Evolutionary conservation across 345 rosid species (phyloP).

Genomic region (Arabis alpina): DNA sequence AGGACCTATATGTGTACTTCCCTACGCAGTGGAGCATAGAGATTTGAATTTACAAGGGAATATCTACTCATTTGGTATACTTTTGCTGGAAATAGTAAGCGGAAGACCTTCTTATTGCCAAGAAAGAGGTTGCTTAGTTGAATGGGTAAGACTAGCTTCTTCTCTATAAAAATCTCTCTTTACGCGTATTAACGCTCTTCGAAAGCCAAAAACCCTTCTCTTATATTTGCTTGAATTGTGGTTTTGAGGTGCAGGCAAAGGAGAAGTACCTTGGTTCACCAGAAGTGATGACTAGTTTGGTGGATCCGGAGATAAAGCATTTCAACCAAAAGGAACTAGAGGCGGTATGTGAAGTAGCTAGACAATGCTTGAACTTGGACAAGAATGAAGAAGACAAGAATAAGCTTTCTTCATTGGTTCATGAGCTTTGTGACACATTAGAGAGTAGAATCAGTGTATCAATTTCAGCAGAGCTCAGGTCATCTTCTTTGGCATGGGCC

Average conservation of each 20-base stretch:
- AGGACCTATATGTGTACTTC: constrained; percentile 80
- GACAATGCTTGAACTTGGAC: constrained; percentile 63
- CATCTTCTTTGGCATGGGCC: constrained; percentile 96
- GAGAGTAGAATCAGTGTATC: constrained; percentile 81
- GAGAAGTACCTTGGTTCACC: constrained; percentile 61
- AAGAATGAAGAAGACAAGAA: constrained; percentile 26
- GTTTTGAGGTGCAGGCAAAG: constrained; percentile 66
- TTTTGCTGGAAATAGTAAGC: constrained; percentile 81
- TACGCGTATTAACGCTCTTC: neutral
- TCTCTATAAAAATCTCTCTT: constrained; percentile 13
- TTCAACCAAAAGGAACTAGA: constrained; percentile 72
- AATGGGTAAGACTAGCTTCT: constrained; percentile 68
- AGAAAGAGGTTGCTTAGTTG: constrained; percentile 77
- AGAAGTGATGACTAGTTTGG: constrained; percentile 65
- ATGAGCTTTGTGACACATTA: constrained; percentile 55
- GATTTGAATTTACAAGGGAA: constrained; percentile 80
- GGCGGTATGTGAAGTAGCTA: constrained; percentile 76
- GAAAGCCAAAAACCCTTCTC: neutral
- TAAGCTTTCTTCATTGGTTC: constrained; percentile 47
- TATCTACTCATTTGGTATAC: constrained; percentile 79
- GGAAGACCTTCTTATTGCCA: constrained; percentile 87
- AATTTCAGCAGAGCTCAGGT: constrained; percentile 61
- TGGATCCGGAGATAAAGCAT: constrained; percentile 89
- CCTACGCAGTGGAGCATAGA: constrained; percentile 68
- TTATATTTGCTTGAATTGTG: constrained; percentile 4